Evolutionary conservation across 495 filamentous ascomycete species (phyloP).

Genomic region (Xylaria sp.): DNA sequence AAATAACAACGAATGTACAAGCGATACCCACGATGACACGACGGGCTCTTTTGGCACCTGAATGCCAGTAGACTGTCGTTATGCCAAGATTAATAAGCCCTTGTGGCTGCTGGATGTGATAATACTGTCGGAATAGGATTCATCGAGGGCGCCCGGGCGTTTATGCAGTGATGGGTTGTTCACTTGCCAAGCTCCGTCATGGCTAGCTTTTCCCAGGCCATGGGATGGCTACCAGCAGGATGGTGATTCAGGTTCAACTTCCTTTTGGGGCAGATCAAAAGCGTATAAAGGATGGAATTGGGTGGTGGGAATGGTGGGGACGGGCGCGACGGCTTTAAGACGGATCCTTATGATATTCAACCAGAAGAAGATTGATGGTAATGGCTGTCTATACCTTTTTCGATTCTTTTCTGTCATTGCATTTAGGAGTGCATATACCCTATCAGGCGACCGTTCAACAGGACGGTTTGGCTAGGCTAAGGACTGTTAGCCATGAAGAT

Average conservation of each 20-base stretch:
- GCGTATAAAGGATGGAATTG: constrained; percentile 27
- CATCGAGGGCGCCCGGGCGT: constrained; percentile 9
- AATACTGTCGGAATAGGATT: constrained; percentile 20
- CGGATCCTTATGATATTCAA: constrained; percentile 9
- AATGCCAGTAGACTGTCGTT: constrained; percentile 1
- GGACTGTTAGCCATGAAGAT: constrained; percentile 13
- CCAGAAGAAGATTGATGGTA: constrained; percentile 12
- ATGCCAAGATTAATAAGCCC: constrained; percentile 10
- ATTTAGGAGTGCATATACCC: constrained; percentile 31
- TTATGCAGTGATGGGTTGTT: constrained; percentile 22
- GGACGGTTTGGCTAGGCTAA: constrained; percentile 13
- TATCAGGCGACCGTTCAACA: constrained; percentile 19
- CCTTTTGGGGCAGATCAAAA: constrained; percentile 24
- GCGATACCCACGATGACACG: constrained; percentile 21
- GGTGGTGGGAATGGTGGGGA: not conserved
- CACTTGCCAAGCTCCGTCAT: constrained; percentile 5
- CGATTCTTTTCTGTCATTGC: constrained; percentile 24
- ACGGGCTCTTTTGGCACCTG: not conserved
- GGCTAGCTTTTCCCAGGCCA: not conserved
- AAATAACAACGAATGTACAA: constrained; percentile 22
- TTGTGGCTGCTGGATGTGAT: constrained; percentile 15
- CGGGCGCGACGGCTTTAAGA: constrained; percentile 14
- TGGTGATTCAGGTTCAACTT: constrained; percentile 15
- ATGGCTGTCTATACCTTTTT: constrained; percentile 18
- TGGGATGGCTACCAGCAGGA: not conserved